Percentiles rank a stretch among this genome's conserved stretches.
These are phyloP conservation scores for Westerdykella ornata DNA, from an alignment of 2,329 filamentous ascomycete species.

Conservation along the genomic window DNA sequence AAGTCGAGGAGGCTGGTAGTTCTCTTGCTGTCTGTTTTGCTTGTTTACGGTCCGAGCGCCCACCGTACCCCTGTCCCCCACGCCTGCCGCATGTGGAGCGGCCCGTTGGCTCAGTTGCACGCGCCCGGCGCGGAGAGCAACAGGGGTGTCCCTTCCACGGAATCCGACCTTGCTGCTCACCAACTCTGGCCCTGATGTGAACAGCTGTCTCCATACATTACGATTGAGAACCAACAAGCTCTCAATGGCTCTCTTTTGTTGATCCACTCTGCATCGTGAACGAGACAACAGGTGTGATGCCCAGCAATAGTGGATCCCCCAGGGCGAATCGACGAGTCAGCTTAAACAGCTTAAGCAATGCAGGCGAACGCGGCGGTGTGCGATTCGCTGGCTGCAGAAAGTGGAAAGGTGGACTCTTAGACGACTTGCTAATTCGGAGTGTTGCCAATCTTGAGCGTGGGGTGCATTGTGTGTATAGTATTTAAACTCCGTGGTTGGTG, in stretches of 20 bases:
- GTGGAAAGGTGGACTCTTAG: constrained; percentile 15
- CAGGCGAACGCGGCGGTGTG: constrained; percentile 29
- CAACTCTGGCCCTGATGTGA: no score
- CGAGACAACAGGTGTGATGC: not conserved
- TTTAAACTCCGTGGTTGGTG: no score
- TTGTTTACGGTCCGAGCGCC: constrained; percentile 1
- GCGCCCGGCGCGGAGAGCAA: not conserved
- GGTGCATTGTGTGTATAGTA: no score
- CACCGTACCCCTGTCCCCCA: not conserved
- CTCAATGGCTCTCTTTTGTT: not conserved
- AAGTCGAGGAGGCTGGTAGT: not conserved
- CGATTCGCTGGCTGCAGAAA: constrained; percentile 19
- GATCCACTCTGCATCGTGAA: not conserved
- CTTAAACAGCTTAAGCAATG: no score
- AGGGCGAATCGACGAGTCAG: constrained; percentile 14
- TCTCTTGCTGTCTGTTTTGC: not conserved
- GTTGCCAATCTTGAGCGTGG: no score
- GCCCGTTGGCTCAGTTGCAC: constrained; percentile 2
- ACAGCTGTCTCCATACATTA: no score
- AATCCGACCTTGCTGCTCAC: no score
- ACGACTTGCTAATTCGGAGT: no score
- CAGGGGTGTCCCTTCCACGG: not conserved
- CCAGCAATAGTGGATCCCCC: constrained; percentile 1
- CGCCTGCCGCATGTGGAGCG: not conserved
- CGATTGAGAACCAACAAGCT: no score